These are phyloP conservation scores for Prillingera fragicola DNA, from an alignment of 1,284 basidiomycete genomes.

Conservation along the genomic window DNA sequence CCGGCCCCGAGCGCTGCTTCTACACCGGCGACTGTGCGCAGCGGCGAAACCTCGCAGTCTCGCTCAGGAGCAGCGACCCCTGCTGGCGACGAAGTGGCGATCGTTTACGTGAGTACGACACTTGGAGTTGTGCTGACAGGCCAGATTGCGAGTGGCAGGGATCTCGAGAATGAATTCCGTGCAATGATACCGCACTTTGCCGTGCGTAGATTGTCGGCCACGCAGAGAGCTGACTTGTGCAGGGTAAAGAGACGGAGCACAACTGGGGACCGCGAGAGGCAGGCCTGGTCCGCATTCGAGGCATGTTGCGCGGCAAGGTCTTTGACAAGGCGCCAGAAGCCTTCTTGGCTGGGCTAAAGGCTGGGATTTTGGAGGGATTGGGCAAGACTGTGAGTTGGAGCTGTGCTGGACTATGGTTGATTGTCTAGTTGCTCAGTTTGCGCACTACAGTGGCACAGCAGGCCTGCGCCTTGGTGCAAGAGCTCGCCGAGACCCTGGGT, in stretches of 20 bases:
- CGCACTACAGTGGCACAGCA: constrained; percentile 84
- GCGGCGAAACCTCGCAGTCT: not conserved
- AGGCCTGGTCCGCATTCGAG: constrained; percentile 71
- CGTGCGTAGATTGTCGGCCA: constrained; percentile 53
- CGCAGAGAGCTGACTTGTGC: constrained; percentile 12
- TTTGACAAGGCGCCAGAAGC: constrained; percentile 65
- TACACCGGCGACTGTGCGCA: constrained; percentile 22
- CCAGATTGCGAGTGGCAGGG: constrained; percentile 74
- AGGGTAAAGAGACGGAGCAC: constrained; percentile 94
- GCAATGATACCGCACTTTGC: constrained; percentile 75
- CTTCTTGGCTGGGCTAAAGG: constrained; percentile 70
- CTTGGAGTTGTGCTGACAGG: constrained; percentile 7
- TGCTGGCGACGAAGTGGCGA: constrained; percentile 54
- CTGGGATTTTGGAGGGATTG: constrained; percentile 72
- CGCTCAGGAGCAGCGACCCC: constrained; percentile 33
- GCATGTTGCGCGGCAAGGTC: constrained; percentile 83
- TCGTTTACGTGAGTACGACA: constrained; percentile 67
- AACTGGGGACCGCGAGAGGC: constrained; percentile 88
- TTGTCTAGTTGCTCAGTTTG: constrained; percentile 67
- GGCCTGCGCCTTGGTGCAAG: constrained; percentile 70
- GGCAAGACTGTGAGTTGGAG: constrained; percentile 67
- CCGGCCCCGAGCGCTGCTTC: constrained; percentile 56
- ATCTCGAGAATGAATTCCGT: constrained; percentile 78
- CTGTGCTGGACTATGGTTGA: constrained; percentile 3
- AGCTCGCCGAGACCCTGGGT: constrained; percentile 68